Percentiles rank a stretch among this genome's conserved stretches.
Conservation (phyloP, 2,329 filamentous ascomycete species). For the Aschersonia sp. region DNA sequence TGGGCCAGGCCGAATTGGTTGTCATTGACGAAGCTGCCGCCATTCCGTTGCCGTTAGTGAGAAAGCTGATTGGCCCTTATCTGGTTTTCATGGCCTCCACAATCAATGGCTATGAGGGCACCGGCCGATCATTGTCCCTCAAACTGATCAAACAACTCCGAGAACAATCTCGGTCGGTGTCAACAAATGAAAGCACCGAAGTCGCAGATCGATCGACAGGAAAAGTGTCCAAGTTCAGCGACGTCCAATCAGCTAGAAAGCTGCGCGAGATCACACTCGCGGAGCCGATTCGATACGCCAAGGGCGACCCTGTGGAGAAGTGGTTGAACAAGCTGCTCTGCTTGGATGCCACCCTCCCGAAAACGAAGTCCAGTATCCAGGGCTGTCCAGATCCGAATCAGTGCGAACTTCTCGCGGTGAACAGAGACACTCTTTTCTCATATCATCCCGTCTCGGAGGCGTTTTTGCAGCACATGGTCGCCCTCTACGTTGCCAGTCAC, state of each 20-base stretch:
- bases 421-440: slow-evolving; percentile 93
- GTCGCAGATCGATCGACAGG: slow-evolving; percentile 70
- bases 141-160: slow-evolving; percentile 96
- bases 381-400: slow-evolving; percentile 83
- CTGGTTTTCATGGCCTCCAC: slow-evolving; percentile 98
- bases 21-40: slow-evolving; percentile 97
- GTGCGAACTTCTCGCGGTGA: slow-evolving; percentile 87
- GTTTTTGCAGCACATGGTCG: slow-evolving; percentile 96
- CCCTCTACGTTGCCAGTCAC: slow-evolving; percentile 89
- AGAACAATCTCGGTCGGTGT: slow-evolving; percentile 67
- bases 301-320: slow-evolving; percentile 82
- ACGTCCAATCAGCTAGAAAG: slow-evolving; percentile 55
- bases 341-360: slow-evolving; percentile 80
- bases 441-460: slow-evolving; percentile 96
- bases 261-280: slow-evolving; percentile 84
- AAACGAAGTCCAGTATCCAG: slow-evolving; percentile 54
- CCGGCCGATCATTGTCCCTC: slow-evolving; percentile 81
- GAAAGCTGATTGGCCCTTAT: slow-evolving; percentile 92
- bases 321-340: slow-evolving; percentile 94
- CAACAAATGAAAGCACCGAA: slow-evolving; percentile 42
- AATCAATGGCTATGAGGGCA: slow-evolving; percentile 97
- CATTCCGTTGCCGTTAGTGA: slow-evolving; percentile 82
- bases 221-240: slow-evolving; percentile 49
- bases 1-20: slow-evolving; percentile 87
- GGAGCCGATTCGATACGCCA: slow-evolving; percentile 88